Evolutionary conservation across 495 filamentous ascomycete species (phyloP), one percentile per base, ranked within the genome.

Genomic region (Penicillium macrosclerotiorum): DNA sequence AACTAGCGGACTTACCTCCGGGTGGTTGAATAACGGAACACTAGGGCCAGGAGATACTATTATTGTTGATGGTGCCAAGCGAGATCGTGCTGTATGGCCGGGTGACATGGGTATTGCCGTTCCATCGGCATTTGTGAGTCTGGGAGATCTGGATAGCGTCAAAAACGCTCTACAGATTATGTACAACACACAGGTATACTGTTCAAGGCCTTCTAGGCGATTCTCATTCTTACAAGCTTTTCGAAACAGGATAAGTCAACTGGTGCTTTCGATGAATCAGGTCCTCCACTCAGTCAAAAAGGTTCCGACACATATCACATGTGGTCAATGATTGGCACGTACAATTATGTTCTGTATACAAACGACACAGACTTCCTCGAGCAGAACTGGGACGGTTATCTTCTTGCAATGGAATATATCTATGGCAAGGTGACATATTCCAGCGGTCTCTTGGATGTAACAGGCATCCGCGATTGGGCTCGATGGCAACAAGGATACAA

Each of bases 231-330:
- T 17, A 37, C 47, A 22, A 26, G 35, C 16, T n/a, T n/a, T 4
- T 24, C 17, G 13, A 12, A 43, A 33, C 36, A 56, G 48, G 43
- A 59, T 22, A 59, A 54, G 17, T 47, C 49, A 12, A 63, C 49
- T 16, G 78, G 77, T 11, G 69, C 68, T 5, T 71, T 80, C 44
- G 74, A 73, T n/a, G 82, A 83, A 55, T 77, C 78, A 17, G 80
- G 82, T 0, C 79, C 79, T 27, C 78, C 76, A 8, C 60, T 83
- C 41, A 70, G 77, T 22, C 74, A 79, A 33, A 75, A 73, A 37
- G 61, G 70, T 26, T 78, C 75, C 36, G 81, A 81, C 50, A 82
- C 80, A 7, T 84, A 84, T 54, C 81, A 84, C 50, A 79, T 83
- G 74, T 78, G 76, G 72, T 72, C 74, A 4, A 75, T 84, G 69